Evolutionary conservation across 768 basidiomycete species (phyloP).

Genomic region (Cystoderma amianthinum): DNA sequence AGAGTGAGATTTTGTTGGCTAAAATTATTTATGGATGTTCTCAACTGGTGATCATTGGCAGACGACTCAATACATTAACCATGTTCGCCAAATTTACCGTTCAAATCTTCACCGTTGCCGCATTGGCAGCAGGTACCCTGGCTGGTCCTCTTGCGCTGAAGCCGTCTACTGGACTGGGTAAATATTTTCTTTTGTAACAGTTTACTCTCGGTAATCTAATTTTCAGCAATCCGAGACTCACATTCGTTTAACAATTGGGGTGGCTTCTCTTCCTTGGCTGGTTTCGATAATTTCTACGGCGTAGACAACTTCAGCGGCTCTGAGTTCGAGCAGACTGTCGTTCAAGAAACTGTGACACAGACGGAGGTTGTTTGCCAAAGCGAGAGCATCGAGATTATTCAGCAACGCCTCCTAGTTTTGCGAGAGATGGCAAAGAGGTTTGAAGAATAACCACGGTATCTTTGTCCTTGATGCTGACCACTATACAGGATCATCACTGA

Average conservation of each 20-base stretch:
- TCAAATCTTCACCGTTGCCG: background rate
- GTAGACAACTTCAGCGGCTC: conserved; percentile 33
- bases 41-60: too few species aligned
- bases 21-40: too few species aligned
- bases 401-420: conserved; percentile 36
- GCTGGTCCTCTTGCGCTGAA: background rate
- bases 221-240: conserved; percentile 1
- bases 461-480: background rate
- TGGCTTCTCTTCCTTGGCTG: conserved; percentile 24
- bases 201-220: too few species aligned
- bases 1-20: too few species aligned
- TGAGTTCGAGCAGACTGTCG: conserved; percentile 23
- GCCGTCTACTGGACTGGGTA: background rate
- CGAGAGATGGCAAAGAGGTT: conserved; percentile 41
- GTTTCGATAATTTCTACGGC: conserved; percentile 42
- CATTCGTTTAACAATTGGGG: conserved; percentile 28
- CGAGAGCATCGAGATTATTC: conserved; percentile 30
- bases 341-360: conserved; percentile 26
- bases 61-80: background rate
- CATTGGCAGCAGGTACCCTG: background rate
- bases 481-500: conserved; percentile 32
- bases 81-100: background rate
- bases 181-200: background rate
- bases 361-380: conserved; percentile 33
- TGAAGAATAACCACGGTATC: conserved; percentile 1